Evolutionary conservation across 495 filamentous ascomycete species (phyloP).

Genomic region (Xylaria intraflava): DNA sequence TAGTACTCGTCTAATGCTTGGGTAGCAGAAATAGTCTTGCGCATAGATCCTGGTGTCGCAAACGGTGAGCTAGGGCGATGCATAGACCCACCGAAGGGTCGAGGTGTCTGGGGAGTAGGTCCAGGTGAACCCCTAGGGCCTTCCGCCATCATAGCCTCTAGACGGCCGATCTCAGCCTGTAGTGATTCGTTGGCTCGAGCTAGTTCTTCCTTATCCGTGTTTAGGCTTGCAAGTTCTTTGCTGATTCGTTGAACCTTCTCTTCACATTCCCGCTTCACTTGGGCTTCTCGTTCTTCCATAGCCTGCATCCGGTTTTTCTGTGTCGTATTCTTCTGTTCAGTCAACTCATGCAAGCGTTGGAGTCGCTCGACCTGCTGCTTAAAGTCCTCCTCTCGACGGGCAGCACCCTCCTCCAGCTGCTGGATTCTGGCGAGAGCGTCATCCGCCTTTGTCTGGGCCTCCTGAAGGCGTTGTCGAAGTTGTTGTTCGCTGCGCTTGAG

Average conservation of each 20-base stretch:
- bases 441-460: slow-evolving; percentile 78
- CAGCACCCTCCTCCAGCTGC: slow-evolving; percentile 73
- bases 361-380: slow-evolving; percentile 73
- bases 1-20: slow-evolving; percentile 48
- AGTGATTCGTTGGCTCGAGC: slow-evolving; percentile 60
- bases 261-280: slow-evolving; percentile 71
- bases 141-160: slow-evolving; percentile 41
- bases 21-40: slow-evolving; percentile 43
- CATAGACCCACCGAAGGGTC: slow-evolving; percentile 45
- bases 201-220: slow-evolving; percentile 70
- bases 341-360: slow-evolving; percentile 74
- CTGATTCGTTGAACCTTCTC: slow-evolving; percentile 71
- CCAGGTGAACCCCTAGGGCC: slow-evolving; percentile 22
- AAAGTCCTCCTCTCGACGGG: slow-evolving; percentile 72
- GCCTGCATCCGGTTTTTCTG: slow-evolving; percentile 76
- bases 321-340: slow-evolving; percentile 73
- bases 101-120: slow-evolving; percentile 52
- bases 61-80: slow-evolving; percentile 44
- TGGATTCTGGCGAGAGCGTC: slow-evolving; percentile 74
- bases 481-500: slow-evolving; percentile 71
- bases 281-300: slow-evolving; percentile 67
- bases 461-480: slow-evolving; percentile 72
- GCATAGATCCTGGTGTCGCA: slow-evolving; percentile 45
- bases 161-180: slow-evolving; percentile 61
- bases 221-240: slow-evolving; percentile 55